A percentile compares a stretch with the other conserved stretches of the same genome.
These are phyloP conservation scores for Cystobasidium ongulense DNA, from an alignment of 768 basidiomycete species.

Conservation along the genomic window DNA sequence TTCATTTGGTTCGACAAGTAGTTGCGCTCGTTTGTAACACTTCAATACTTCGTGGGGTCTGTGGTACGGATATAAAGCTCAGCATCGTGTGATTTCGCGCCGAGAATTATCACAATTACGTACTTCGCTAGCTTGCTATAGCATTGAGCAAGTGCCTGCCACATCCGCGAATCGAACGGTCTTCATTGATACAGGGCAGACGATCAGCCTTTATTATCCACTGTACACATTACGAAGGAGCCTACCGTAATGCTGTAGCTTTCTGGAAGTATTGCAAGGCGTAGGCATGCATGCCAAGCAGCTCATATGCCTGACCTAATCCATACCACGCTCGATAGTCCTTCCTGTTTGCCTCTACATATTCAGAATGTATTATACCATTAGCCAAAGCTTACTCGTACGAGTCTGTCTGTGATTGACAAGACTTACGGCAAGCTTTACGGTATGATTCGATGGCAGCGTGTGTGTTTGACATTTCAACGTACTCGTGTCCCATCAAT, in stretches of 20 bases:
- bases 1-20: constrained; percentile 38
- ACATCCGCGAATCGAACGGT: constrained; percentile 90
- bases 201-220: not conserved
- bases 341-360: constrained; percentile 80
- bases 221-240: constrained; percentile 8
- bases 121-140: constrained; percentile 86
- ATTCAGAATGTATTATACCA: not conserved
- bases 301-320: constrained; percentile 92
- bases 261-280: constrained; percentile 93
- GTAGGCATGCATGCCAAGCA: constrained; percentile 93
- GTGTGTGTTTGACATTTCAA: constrained; percentile 98
- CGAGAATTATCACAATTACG: not conserved
- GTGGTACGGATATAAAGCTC: constrained; percentile 11
- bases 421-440: constrained; percentile 67
- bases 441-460: constrained; percentile 97
- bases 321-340: constrained; percentile 99
- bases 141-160: constrained; percentile 88
- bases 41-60: constrained; percentile 83
- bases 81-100: not conserved
- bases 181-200: constrained; percentile 48
- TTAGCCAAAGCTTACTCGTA: not conserved
- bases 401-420: not conserved
- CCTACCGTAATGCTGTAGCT: constrained; percentile 79
- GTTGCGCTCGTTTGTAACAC: constrained; percentile 77
- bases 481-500: constrained; percentile 95